A percentile compares a stretch with the other conserved stretches of the same genome.
phyloP scores from a whole-genome alignment of 2,329 filamentous ascomycete species.

The Microcyclospora tardicrescens region DNA sequence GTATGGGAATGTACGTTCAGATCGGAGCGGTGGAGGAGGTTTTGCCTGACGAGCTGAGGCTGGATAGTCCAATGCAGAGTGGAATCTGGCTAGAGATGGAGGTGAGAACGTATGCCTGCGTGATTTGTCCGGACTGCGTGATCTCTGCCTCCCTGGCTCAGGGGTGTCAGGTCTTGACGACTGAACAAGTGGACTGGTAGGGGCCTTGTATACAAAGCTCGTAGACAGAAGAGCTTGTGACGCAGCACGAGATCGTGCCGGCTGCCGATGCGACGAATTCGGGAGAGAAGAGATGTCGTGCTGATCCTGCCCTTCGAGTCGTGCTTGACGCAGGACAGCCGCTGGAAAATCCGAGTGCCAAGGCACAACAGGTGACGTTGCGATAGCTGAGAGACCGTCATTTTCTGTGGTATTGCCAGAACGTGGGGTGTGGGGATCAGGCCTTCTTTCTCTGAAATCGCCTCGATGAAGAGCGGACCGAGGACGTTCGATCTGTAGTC shows the following conservation, averaged over 20 bases:
- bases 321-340: slow-evolving; percentile 19
- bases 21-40: slow-evolving; percentile 36
- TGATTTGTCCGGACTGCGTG: slow-evolving; percentile 35
- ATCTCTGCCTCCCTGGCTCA: slow-evolving; percentile 23
- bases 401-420: slow-evolving; percentile 7
- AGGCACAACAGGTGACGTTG: slow-evolving; percentile 44
- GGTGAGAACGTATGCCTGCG: slow-evolving; percentile 64
- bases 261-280: slow-evolving; percentile 26
- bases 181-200: slow-evolving; percentile 84
- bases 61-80: slow-evolving; percentile 27
- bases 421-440: slow-evolving; percentile 7
- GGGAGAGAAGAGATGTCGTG: background rate
- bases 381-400: slow-evolving; percentile 15
- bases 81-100: slow-evolving; percentile 39
- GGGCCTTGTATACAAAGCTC: slow-evolving; percentile 72
- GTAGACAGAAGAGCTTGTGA: slow-evolving; percentile 56
- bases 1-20: slow-evolving; percentile 51
- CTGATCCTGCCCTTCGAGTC: slow-evolving; percentile 6
- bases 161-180: slow-evolving; percentile 21
- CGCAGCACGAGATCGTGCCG: slow-evolving; percentile 27
- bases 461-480: slow-evolving; percentile 57
- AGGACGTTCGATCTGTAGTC: slow-evolving; percentile 60
- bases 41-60: slow-evolving; percentile 13
- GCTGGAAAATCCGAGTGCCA: slow-evolving; percentile 40
- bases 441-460: slow-evolving; percentile 43